Conservation (phyloP, 805 yeast species). For the Candida saitoana region DNA sequence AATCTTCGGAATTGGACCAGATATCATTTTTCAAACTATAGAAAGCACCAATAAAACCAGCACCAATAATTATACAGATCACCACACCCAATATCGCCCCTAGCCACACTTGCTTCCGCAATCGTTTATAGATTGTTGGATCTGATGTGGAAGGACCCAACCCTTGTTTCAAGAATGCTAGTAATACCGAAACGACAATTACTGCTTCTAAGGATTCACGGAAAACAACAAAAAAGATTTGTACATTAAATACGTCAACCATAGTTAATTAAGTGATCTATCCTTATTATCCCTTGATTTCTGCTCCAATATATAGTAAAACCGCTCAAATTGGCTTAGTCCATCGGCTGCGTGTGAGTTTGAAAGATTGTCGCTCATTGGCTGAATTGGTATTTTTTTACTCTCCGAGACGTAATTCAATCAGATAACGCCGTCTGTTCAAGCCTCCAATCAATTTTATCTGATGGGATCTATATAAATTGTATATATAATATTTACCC, state of each 20-base stretch:
- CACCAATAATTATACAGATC: conserved; percentile 76
- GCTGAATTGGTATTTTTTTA: too few relatives aligned
- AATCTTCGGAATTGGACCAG: conserved; percentile 81
- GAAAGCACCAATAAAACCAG: conserved; percentile 91
- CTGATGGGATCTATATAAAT: not conserved
- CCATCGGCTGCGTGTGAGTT: not conserved
- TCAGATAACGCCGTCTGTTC: not conserved
- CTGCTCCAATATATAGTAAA: not conserved
- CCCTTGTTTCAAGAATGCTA: conserved; percentile 85
- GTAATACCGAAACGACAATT: conserved; percentile 77
- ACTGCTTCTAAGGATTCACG: conserved; percentile 91
- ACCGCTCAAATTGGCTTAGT: too few relatives aligned
- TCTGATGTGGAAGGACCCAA: conserved; percentile 47
- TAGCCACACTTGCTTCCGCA: conserved; percentile 74
- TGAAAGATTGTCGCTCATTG: not conserved
- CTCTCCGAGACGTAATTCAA: too few relatives aligned
- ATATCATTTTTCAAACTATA: conserved; percentile 73
- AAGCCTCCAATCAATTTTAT: not conserved
- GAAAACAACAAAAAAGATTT: conserved; percentile 80
- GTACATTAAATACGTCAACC: conserved; percentile 59
- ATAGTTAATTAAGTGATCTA: conserved; percentile 22
- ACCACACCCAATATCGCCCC: conserved; percentile 70
- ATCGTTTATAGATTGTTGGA: conserved; percentile 47
- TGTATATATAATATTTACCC: too few relatives aligned
- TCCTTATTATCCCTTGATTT: too few relatives aligned